Evolutionary conservation across 768 basidiomycete genomes (phyloP).

Genomic region (Mycena rosella): DNA sequence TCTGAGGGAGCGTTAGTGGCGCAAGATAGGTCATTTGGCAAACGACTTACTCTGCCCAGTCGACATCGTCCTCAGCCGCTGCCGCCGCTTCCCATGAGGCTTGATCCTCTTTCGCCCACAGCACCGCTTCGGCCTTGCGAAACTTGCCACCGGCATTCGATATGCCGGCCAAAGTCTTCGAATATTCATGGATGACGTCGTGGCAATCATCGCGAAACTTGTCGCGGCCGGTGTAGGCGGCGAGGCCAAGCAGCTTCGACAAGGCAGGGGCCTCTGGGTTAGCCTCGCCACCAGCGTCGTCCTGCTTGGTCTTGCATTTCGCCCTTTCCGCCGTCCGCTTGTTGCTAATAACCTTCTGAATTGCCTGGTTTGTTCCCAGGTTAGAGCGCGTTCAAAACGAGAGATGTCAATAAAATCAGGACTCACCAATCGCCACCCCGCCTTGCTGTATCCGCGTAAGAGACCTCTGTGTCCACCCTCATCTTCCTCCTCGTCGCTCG

Average conservation of each 20-base stretch:
- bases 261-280: too few species aligned
- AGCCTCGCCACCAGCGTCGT: neutral
- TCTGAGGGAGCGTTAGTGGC: too few species aligned
- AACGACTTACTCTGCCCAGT: too few species aligned
- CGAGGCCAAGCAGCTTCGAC: too few species aligned
- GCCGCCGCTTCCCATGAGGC: constrained; percentile 1
- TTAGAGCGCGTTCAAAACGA: too few species aligned
- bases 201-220: too few species aligned
- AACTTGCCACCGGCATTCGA: constrained; percentile 28
- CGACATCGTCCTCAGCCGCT: too few species aligned
- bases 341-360: constrained; percentile 23
- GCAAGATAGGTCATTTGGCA: too few species aligned
- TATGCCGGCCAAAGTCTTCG: neutral
- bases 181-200: neutral
- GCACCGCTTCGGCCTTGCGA: constrained; percentile 11
- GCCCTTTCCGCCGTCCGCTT: neutral
- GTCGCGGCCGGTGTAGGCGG: too few species aligned
- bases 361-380: too few species aligned
- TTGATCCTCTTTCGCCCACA: constrained; percentile 18
- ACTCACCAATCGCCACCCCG: too few species aligned
- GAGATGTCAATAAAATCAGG: too few species aligned
- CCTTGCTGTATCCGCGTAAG: constrained; percentile 13
- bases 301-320: neutral
- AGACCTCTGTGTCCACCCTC: neutral
- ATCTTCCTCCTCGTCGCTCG: constrained; percentile 15